Evolutionary conservation across 345 rosid species (phyloP).

Genomic region (Camelina neglecta): DNA sequence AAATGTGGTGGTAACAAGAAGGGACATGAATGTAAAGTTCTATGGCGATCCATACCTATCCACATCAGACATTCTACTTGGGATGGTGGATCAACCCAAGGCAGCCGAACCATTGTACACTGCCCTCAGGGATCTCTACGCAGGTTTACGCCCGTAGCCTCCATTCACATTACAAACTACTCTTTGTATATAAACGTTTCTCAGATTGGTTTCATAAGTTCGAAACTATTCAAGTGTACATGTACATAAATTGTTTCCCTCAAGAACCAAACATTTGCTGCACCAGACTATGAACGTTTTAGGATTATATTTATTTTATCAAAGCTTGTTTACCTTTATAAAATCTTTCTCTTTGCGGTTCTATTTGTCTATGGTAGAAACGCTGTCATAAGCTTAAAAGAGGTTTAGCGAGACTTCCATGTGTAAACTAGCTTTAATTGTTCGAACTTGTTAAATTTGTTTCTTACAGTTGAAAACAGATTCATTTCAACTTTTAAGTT

Average conservation of each 20-base stretch:
- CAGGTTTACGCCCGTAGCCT: conserved; percentile 46
- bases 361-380: background rate
- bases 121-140: conserved; percentile 70
- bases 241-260: conserved; percentile 23
- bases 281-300: background rate
- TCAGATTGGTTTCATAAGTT: conserved; percentile 1
- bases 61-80: conserved; percentile 80
- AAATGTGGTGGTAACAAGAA: conserved; percentile 79
- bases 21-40: conserved; percentile 78
- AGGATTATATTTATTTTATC: background rate
- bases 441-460: too few relatives aligned
- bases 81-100: conserved; percentile 80
- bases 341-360: background rate
- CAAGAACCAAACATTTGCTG: background rate
- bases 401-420: too few relatives aligned
- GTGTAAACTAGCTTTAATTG: too few relatives aligned
- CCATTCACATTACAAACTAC: conserved; percentile 12
- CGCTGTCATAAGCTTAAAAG: too few relatives aligned
- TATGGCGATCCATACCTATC: conserved; percentile 94
- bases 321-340: background rate
- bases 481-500: too few relatives aligned
- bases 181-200: conserved; percentile 19
- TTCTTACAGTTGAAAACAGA: too few relatives aligned
- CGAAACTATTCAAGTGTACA: background rate
- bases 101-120: conserved; percentile 88